Base-by-base conservation (phyloP, 371 early-diverging fungal genomes). In the Mucor sp. region DNA sequence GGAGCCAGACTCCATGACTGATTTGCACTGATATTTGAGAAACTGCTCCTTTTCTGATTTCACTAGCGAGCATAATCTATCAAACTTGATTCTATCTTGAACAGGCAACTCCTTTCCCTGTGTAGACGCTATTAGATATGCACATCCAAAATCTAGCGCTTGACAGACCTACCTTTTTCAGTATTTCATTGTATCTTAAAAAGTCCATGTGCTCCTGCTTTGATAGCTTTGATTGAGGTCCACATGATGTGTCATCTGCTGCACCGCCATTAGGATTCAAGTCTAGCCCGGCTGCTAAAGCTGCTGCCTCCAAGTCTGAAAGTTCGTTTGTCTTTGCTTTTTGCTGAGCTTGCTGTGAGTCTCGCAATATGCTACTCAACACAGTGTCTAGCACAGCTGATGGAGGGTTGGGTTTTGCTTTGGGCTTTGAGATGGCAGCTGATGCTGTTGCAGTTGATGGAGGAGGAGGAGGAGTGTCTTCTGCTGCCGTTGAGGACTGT, bases 231-330 rank as follows among this genome's bases (percentile, higher is more conserved):
- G 69, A 69, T 32, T 44, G 23, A 9, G 32, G 53, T 4, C 53
- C 53, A 12, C 27, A 14, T 14, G 25, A 14, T 14, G 25, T 53
- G 14, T 23, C 27, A 25, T 17, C 41, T 41, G 53, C 27, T 9
- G n/a, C 19, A 23, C 23, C 48, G 5, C 14, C 53, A 53, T 23
- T 53, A 14, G 28, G 12, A n/a, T 48, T 19, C 37, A 17, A 21
- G 44, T 44, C 19, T 0, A 58, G 55, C 6, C 50, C 65, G 25
- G 70, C 70, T n/a, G 60, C 50, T 58, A 60, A 39, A 1, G 69
- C 64, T 1, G 66, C 66, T 19, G 65, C 48, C 28, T 69, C 69
- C 2, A 69, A 28, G 55, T 69, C 69, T 15, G 58, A 57, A 21
- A 43, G 23, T 14, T 43, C 58, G 3, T 25, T 25, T 15, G 15